Evolutionary conservation across 176 grass and related monocot genomes (phyloP).

Genomic region (Metroxylon sagu): DNA sequence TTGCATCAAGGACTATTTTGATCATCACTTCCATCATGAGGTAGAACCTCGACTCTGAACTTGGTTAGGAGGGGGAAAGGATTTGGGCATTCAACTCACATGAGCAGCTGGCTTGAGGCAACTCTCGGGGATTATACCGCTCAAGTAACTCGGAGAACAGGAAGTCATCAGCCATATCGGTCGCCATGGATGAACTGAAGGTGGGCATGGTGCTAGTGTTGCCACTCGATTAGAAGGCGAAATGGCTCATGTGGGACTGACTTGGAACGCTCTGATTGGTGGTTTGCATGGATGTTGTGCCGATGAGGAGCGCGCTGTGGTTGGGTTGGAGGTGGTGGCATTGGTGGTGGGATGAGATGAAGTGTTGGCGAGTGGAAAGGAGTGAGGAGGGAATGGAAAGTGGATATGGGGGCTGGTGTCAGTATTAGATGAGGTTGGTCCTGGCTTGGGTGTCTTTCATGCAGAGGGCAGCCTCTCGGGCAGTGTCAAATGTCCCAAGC

Average conservation of each 20-base stretch:
- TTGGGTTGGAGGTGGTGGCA: neutral
- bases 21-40: too few species aligned
- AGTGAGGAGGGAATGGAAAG: constrained; percentile 14
- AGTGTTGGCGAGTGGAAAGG: constrained; percentile 2
- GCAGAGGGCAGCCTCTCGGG: too few species aligned
- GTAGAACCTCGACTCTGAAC: neutral
- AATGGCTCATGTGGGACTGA: neutral
- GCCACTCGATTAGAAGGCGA: neutral
- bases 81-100: neutral
- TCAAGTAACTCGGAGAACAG: constrained; percentile 7
- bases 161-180: neutral
- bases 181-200: neutral
- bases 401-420: neutral
- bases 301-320: neutral
- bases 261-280: neutral
- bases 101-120: neutral
- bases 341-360: neutral
- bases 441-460: too few species aligned
- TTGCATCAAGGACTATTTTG: too few species aligned
- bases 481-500: too few species aligned
- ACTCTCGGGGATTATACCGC: constrained; percentile 5
- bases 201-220: neutral
- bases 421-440: constrained; percentile 2
- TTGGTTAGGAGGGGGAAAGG: neutral
- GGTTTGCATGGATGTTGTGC: neutral